Percentiles rank a stretch among this genome's conserved stretches.
Evolutionary conservation across 2,329 filamentous ascomycete species (phyloP).

Genomic region (Hypoxylon sp.): DNA sequence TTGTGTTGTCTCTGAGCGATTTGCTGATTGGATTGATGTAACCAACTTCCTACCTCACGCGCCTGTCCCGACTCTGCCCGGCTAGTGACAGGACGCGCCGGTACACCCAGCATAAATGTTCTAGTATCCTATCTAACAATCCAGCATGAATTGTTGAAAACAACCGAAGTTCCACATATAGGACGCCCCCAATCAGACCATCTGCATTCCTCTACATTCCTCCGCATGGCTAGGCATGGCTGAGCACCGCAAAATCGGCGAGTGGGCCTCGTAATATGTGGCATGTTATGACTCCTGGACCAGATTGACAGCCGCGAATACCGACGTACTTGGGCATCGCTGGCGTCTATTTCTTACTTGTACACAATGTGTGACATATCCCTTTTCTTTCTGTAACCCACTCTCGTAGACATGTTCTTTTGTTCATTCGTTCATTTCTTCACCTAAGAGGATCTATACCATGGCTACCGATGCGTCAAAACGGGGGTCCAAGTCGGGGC

Average conservation of each 20-base stretch:
- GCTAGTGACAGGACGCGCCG: slow-evolving; percentile 23
- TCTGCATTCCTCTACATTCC: slow-evolving; percentile 27
- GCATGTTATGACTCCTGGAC: slow-evolving; percentile 40
- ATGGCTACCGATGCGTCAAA: slow-evolving; percentile 41
- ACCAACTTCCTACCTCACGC: slow-evolving; percentile 25
- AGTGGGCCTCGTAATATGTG: slow-evolving; percentile 39
- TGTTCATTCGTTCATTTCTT: slow-evolving; percentile 28
- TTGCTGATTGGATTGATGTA: slow-evolving; percentile 32
- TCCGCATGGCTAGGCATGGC: slow-evolving; percentile 29
- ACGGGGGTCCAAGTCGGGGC: slow-evolving; percentile 41
- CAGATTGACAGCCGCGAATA: slow-evolving; percentile 29
- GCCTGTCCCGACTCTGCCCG: slow-evolving; percentile 42
- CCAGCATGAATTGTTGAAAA: slow-evolving; percentile 26
- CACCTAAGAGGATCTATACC: slow-evolving; percentile 24
- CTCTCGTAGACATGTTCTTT: slow-evolving; percentile 32
- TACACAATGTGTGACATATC: slow-evolving; percentile 31
- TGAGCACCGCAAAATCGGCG: slow-evolving; percentile 16
- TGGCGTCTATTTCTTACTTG: slow-evolving; percentile 39
- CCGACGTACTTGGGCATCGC: slow-evolving; percentile 32
- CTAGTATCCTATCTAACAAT: slow-evolving; percentile 27
- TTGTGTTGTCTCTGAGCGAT: slow-evolving; percentile 34
- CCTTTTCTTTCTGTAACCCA: slow-evolving; percentile 16
- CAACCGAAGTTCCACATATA: slow-evolving; percentile 41
- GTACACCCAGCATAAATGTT: slow-evolving; percentile 15
- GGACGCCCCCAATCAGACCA: slow-evolving; percentile 38